Base-by-base conservation (phyloP, 2,329 filamentous ascomycete species). In the Tolypocladium nubicola region DNA sequence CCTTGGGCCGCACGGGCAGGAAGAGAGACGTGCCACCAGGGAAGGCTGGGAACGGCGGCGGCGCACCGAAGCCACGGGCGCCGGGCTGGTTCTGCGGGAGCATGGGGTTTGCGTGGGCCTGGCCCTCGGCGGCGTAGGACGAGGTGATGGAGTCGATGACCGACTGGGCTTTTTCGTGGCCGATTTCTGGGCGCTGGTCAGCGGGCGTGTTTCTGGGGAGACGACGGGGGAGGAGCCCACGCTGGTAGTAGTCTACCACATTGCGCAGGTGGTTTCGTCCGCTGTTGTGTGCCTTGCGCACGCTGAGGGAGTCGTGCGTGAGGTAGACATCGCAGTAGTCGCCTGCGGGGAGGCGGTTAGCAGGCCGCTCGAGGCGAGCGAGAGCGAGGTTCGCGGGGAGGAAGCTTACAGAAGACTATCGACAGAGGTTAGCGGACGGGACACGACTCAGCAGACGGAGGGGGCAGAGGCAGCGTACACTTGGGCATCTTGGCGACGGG, bases 301-400 rank as follows among this genome's bases (percentile, higher is more conserved):
- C 94, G 76, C 91, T 96, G 93, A 97, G 97, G 52, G 91, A 96
- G 81, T 99, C 94, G 82, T 99, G 94, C 65, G 94, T 99, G 67
- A 99, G 88, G 82, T 99, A 99, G 74, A 99, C 94, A 88, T 99
- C 94, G 83, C 94, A 99, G 76, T 99, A 99, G 75, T 99, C 94
- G 81, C 92, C 74, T 76, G 45, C 55, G 6, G 26, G 14, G 21
- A 30, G 26, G 75, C 80, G 61, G 60, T 67, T 55, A 68, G 64
- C 21, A 30, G n/a, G 10, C 16, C 0, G 6, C n/a, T 39, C 37
- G 39, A 23, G 37, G 52, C 5, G 30, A 33, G 33, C 35, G 50
- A 50, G 21, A 14, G 21, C 6, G 11, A 33, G 60, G 52, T 54
- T 59, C 26, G 45, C n/a, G 56, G 43, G 61, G 54, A 21, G 53